Percentiles rank a stretch among this genome's conserved stretches.
Evolutionary conservation across 1,284 basidiomycete genomes (phyloP).

Genomic region (Clitocybe nebularis): DNA sequence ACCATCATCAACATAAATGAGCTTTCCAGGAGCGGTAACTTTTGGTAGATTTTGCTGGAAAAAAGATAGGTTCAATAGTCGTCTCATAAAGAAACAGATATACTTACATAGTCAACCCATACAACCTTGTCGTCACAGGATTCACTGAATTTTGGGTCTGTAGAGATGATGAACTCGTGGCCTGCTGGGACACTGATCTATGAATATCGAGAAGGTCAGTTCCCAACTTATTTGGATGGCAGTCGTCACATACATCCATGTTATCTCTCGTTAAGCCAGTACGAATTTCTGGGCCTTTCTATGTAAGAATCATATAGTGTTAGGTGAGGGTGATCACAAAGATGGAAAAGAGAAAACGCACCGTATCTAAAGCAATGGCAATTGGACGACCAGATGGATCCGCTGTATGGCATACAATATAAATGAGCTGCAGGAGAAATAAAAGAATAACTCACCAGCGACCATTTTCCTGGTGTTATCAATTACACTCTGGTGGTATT

Average conservation of each 20-base stretch:
- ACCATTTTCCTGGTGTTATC: conserved; percentile 91
- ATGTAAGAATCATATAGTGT: conserved; percentile 18
- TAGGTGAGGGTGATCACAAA: conserved; percentile 9
- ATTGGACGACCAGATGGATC: conserved; percentile 82
- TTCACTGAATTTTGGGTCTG: conserved; percentile 80
- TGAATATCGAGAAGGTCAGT: conserved; percentile 10
- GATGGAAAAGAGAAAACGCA: conserved; percentile 32
- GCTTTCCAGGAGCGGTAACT: conserved; percentile 93
- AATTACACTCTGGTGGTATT: conserved; percentile 96
- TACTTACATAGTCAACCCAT: conserved; percentile 86
- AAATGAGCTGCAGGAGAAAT: conserved; percentile 1
- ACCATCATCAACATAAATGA: conserved; percentile 98
- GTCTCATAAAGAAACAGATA: conserved; percentile 8
- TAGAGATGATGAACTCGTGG: conserved; percentile 92
- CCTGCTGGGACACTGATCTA: conserved; percentile 85
- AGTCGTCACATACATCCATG: conserved; percentile 65
- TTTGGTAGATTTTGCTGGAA: conserved; percentile 84
- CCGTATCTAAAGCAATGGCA: conserved; percentile 97
- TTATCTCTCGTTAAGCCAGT: conserved; percentile 91
- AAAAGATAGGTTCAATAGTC: conserved; percentile 12
- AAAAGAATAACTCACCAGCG: conserved; percentile 46
- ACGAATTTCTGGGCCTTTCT: conserved; percentile 99
- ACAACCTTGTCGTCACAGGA: conserved; percentile 79
- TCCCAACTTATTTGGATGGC: conserved; percentile 7
- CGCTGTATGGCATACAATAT: conserved; percentile 28